Evolutionary conservation across 1,139 yeast genomes (phyloP).

Genomic region (Candida anutae): DNA sequence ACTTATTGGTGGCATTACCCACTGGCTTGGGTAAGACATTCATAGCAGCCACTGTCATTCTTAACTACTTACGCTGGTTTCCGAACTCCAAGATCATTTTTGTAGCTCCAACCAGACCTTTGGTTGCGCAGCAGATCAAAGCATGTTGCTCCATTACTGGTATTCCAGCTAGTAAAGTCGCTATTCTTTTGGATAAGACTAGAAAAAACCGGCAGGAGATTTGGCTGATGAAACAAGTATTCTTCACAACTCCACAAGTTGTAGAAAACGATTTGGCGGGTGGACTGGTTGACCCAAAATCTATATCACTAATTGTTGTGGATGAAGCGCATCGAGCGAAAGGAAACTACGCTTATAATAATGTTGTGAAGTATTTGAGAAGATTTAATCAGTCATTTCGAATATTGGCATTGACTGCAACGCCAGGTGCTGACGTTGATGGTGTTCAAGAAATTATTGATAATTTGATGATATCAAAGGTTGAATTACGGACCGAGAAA

Average conservation of each 20-base stretch:
- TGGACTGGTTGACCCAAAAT: conserved; percentile 71
- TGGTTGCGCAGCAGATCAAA: conserved; percentile 95
- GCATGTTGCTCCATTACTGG: conserved; percentile 91
- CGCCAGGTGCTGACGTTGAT: conserved; percentile 84
- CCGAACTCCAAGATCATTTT: conserved; percentile 71
- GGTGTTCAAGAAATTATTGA: conserved; percentile 81
- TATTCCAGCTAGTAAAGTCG: conserved; percentile 65
- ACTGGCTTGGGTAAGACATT: conserved; percentile 98
- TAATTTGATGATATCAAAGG: conserved; percentile 63
- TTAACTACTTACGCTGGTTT: conserved; percentile 85
- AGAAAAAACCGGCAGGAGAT: conserved; percentile 59
- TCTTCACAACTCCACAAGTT: conserved; percentile 95
- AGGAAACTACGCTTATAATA: conserved; percentile 84
- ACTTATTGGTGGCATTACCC: conserved; percentile 83
- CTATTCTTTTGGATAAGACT: conserved; percentile 70
- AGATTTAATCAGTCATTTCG: conserved; percentile 64
- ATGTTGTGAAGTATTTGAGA: conserved; percentile 61
- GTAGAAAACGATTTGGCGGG: conserved; percentile 80
- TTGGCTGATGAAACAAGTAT: conserved; percentile 72
- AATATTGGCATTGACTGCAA: conserved; percentile 84
- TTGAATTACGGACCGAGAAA: conserved; percentile 82
- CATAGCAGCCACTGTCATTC: conserved; percentile 90
- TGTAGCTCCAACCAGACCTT: conserved; percentile 95
- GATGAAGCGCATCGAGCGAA: conserved; percentile 96
- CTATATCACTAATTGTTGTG: conserved; percentile 66